Base-by-base conservation (phyloP, 1,284 basidiomycete genomes). In the Fistulinella staudtii region DNA sequence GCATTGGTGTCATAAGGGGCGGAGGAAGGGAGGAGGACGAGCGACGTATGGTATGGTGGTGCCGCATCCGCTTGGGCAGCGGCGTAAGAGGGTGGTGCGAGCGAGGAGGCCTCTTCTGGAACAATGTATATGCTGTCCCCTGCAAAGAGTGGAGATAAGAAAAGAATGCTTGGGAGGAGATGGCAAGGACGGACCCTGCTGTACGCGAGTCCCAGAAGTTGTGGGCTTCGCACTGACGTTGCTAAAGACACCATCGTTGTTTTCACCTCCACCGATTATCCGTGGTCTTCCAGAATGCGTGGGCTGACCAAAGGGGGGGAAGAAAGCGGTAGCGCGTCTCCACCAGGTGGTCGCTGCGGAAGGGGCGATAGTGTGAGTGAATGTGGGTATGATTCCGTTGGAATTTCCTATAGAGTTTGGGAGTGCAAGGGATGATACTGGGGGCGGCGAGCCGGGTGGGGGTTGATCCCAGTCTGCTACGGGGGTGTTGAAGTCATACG, bases 21-120 rank as follows among this genome's bases (percentile, higher is more conserved):
- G 9, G 61, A 58, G 45, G 83, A 82, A 7, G 87, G 85, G 20
- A 86, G 83, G 54, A 97, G 89, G 20, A 98, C 83, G 1, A 93
- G 95, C 6, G 93, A 97, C 61, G 98, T 96, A 86, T 94, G 98
- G 66, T 99, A 99, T 0, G 94, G 90, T 2, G 95, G 95, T 2
- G 94, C 93, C 11, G 93, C 82, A 65, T 99, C 95, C 9, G 91
- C 86, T 55, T 96, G 86, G 5, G 96, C 95, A 25, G 82, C 75
- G 35, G 91, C 85, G 66, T 99, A 99, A 4, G 85, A 81, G 13
- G 93, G 93, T 5, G 93, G 92, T 0, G 85, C 81, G 47, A 93
- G 87, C 51, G 87, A 82, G 52, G 84, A 79, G 6, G 79, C 68
- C 40, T 92, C 86, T 66, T 94, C 92, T 9, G 87, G 91, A 45